phyloP scores from a whole-genome alignment of 495 filamentous ascomycete genomes.

The Hyphodiscus hymeniophilus region DNA sequence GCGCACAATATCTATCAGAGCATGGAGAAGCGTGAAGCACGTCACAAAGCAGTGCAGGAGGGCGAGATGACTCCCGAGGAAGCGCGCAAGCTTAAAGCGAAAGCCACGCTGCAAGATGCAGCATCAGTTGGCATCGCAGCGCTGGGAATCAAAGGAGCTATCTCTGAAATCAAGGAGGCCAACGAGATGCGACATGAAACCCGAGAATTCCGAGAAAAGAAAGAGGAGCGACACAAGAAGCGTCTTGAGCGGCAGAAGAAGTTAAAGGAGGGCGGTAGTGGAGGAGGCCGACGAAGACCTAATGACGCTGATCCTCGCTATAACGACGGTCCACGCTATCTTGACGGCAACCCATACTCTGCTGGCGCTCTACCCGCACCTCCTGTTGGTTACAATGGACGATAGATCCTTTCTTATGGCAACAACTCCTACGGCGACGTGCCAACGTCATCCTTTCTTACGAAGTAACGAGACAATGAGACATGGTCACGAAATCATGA shows the following conservation, averaged over 20 bases:
- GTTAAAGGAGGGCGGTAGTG: background rate
- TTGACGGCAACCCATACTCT: constrained; percentile 44
- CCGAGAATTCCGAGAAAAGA: constrained; percentile 42
- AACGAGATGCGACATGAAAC: constrained; percentile 50
- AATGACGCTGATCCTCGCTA: constrained; percentile 26
- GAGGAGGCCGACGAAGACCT: constrained; percentile 28
- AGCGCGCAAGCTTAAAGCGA: constrained; percentile 65
- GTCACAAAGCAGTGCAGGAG: constrained; percentile 61
- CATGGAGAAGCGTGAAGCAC: constrained; percentile 64
- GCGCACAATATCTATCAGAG: constrained; percentile 70
- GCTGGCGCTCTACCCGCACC: constrained; percentile 28
- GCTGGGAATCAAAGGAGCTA: constrained; percentile 75
- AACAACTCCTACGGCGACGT: background rate
- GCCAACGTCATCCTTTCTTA: background rate
- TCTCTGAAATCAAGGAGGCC: constrained; percentile 45
- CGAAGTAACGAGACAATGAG: background rate
- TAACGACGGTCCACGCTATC: constrained; percentile 37
- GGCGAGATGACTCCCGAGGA: constrained; percentile 67
- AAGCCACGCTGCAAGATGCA: constrained; percentile 65
- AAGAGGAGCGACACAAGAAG: constrained; percentile 32
- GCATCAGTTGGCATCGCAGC: constrained; percentile 78
- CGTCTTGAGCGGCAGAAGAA: constrained; percentile 22
- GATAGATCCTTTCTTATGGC: constrained; percentile 1
- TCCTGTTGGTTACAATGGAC: constrained; percentile 28
- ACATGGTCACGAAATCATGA: constrained; percentile 1